These are phyloP conservation scores for Aspergillus fijiensis DNA, from an alignment of 2,329 filamentous ascomycete genomes.

Conservation along the genomic window DNA sequence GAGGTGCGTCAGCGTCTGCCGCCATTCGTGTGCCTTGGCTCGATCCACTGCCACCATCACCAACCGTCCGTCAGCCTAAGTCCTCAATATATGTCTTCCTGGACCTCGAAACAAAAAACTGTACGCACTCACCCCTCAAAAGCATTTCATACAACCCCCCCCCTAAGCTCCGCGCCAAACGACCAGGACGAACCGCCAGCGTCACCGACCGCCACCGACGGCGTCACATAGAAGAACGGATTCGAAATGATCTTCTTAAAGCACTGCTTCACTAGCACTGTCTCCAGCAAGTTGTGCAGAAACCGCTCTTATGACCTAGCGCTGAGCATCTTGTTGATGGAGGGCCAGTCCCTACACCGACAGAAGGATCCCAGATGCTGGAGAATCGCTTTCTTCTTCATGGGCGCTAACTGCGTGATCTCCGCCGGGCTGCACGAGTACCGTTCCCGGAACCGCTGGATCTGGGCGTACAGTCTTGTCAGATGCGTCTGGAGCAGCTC, in stretches of 20 bases:
- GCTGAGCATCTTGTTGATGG: background rate
- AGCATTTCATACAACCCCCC: background rate
- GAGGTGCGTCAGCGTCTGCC: background rate
- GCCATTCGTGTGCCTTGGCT: background rate
- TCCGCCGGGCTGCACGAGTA: background rate
- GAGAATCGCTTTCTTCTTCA: background rate
- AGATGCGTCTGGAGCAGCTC: background rate
- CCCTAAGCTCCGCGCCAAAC: background rate
- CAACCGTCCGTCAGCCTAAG: background rate
- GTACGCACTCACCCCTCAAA: background rate
- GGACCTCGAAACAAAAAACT: too few species aligned
- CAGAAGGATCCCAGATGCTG: background rate
- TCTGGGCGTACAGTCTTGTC: background rate
- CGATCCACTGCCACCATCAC: background rate
- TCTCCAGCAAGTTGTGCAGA: background rate
- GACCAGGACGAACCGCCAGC: background rate
- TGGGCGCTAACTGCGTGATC: background rate
- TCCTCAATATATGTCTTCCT: background rate
- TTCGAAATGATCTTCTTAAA: background rate
- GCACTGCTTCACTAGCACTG: too few species aligned
- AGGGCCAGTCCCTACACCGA: background rate
- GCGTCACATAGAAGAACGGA: background rate
- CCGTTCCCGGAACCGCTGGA: background rate
- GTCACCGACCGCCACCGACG: background rate
- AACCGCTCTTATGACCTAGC: background rate